Evolutionary conservation across 192 early-diverging fungal genomes (phyloP), one percentile per base, ranked within the genome.

Genomic region (Gorgonomyces haynaldii): DNA sequence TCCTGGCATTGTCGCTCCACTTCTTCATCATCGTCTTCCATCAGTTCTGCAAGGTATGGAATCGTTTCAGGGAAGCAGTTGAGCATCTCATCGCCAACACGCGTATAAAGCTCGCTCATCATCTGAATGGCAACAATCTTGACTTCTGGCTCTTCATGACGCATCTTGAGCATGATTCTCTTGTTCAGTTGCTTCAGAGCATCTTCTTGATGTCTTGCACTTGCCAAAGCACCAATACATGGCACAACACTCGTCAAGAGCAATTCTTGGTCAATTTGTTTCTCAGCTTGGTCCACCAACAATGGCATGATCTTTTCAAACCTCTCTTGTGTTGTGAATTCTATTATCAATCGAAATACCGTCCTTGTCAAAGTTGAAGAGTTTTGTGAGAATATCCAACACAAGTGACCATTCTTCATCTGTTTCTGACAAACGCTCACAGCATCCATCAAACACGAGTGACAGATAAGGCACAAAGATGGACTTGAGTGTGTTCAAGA

Each of bases 21-120:
- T 37, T 82, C 72, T 28, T 66, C 60, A 48, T 93, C 86, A 31
- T 88, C 84, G 53, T 97, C 73, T 62, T 98, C 95, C 83, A 93
- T 81, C 22, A 96, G 59, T 64, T 98, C 95, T 1, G 89, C 88
- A 57, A 98, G 58, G 57, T 84, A 85, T 4, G 95, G 89, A 37
- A 98, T 86, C 29, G 88, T 95, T 61, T 96, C 91, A 8, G 92
- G 88, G 61, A 98, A 70, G 47, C 90, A 65, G 21, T 87, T 70
- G 27, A 96, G 66, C 66, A 86, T 90, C 56, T 92, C 91, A 56
- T 98, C 95, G n/a, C 92, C 91, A 6, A 95, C 66, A 24, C 73
- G 69, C 42, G 72, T 65, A 54, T 95, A 98, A 27, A 95, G 77
- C 48, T 86, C 84, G 48, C 85, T 76, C 40, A 91, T 47, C 5